Base-by-base conservation (phyloP, 2,329 filamentous ascomycete genomes). In the Emmonsiellopsis sp. region DNA sequence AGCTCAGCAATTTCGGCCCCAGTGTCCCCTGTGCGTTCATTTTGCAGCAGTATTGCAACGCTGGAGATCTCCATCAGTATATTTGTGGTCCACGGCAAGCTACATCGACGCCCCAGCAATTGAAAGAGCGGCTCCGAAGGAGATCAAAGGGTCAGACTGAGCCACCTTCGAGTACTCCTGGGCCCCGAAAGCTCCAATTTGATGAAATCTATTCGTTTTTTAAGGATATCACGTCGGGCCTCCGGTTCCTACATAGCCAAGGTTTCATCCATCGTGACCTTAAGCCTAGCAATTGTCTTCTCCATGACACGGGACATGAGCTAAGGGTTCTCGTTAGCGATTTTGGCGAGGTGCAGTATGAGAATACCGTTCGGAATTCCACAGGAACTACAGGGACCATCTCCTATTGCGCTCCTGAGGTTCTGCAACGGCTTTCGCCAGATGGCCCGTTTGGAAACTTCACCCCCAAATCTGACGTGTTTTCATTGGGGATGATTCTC, bases 181-280 rank as follows among this genome's bases (percentile, higher is more conserved):
- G 75, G 3, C 76, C 77, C 7, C 78, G 81, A 36, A 77, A 72
- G 32, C 77, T 88, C 44, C 78, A 82, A 0, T 88, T 96, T 56
- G 92, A 97, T 56, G 88, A 97, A 62, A 97, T 98, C 27, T 96
- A 95, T 69, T 94, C 91, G 0, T 87, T 97, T 57, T 98, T 98
- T 75, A 87, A 86, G 63, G 93, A 98, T 65, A 92, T 98, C 56
- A 93, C 92, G 0, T 91, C 89, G 0, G 93, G 93, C 0, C 76
- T 98, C 14, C 87, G 89, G 44, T 92, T 96, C 65, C 78, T 98
- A 0, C 93, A 98, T 63, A 80, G 80, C 2, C 88, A 92, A 61
- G 92, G 90, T 60, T 98, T 96, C 68, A 94, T 98, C 32, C 93
- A 98, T 65, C 84, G 93, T 53, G 93, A 98, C 67, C 77, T 98